Evolutionary conservation across 345 rosid species (phyloP).

Genomic region (Fremontodendron californicum): DNA sequence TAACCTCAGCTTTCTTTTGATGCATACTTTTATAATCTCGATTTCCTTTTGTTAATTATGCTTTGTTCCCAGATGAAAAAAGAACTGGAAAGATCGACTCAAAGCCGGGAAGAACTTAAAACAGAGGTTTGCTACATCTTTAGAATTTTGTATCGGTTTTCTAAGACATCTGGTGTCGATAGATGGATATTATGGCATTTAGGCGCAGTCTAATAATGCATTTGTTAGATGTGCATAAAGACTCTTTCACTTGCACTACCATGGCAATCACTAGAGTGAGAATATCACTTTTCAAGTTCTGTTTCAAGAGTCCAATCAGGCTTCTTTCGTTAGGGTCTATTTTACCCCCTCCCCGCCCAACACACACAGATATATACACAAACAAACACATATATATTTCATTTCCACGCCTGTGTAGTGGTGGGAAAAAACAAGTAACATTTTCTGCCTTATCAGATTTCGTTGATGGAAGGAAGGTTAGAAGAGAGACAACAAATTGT

Average conservation of each 20-base stretch:
- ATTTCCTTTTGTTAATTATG: constrained; percentile 2
- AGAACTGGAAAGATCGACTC: constrained; percentile 43
- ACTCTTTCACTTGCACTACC: background rate
- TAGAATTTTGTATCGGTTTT: background rate
- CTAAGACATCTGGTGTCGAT: background rate
- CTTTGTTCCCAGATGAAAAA: constrained; percentile 49
- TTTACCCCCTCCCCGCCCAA: background rate
- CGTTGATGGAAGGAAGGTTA: constrained; percentile 45
- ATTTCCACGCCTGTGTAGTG: background rate
- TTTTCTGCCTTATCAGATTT: constrained; percentile 41
- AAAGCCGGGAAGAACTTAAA: constrained; percentile 48
- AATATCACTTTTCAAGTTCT: background rate
- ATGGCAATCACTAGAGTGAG: background rate
- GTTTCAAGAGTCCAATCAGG: background rate
- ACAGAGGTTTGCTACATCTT: constrained; percentile 47
- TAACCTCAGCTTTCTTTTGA: constrained; percentile 21
- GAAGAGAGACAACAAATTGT: constrained; percentile 43
- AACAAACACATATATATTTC: background rate
- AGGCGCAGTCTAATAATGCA: background rate
- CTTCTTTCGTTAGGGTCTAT: background rate
- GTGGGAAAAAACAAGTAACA: background rate
- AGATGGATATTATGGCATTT: background rate
- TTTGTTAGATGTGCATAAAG: background rate
- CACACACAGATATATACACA: no score
- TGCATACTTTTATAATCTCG: background rate